A percentile compares a stretch with the other conserved stretches of the same genome.
phyloP scores from a whole-genome alignment of 257 asterid genomes.

The Anisodus tanguticus region DNA sequence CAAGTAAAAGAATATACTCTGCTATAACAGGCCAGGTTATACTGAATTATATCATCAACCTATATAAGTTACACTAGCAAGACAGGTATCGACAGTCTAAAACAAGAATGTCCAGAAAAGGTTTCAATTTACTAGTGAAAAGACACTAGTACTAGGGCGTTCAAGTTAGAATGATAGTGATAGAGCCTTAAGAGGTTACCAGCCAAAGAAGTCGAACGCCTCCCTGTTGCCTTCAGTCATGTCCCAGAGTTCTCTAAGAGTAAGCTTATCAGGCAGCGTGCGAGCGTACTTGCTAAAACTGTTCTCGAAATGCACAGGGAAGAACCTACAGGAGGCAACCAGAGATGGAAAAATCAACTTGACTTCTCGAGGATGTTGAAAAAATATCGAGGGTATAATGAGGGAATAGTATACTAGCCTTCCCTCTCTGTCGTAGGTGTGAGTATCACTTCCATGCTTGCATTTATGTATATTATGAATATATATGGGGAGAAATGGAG shows the following conservation, averaged over 20 bases:
- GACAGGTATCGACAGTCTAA: neutral
- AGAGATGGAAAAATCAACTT: neutral
- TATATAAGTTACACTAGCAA: too few relatives aligned
- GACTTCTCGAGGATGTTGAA: too few relatives aligned
- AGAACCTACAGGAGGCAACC: conserved; percentile 46
- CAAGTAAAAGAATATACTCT: too few relatives aligned
- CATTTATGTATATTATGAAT: conserved; percentile 68
- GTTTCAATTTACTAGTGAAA: neutral
- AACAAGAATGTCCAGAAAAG: neutral
- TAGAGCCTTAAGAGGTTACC: neutral
- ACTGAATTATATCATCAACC: too few relatives aligned
- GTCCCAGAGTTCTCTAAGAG: conserved; percentile 68
- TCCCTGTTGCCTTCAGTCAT: conserved; percentile 71
- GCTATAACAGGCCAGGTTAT: too few relatives aligned
- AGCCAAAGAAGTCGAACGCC: conserved; percentile 60
- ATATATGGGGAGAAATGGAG: conserved; percentile 76
- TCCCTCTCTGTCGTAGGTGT: conserved; percentile 77
- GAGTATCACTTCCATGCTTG: conserved; percentile 86
- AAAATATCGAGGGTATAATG: too few relatives aligned
- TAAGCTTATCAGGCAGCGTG: conserved; percentile 72
- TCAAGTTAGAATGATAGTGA: too few relatives aligned
- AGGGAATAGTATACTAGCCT: conserved; percentile 44
- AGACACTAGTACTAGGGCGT: neutral
- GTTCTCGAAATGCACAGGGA: conserved; percentile 75
- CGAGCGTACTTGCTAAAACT: conserved; percentile 68